Evolutionary conservation across 2,329 filamentous ascomycete genomes (phyloP), one percentile per base, ranked within the genome.

Genomic region (Pseudogymnoascus destructans): DNA sequence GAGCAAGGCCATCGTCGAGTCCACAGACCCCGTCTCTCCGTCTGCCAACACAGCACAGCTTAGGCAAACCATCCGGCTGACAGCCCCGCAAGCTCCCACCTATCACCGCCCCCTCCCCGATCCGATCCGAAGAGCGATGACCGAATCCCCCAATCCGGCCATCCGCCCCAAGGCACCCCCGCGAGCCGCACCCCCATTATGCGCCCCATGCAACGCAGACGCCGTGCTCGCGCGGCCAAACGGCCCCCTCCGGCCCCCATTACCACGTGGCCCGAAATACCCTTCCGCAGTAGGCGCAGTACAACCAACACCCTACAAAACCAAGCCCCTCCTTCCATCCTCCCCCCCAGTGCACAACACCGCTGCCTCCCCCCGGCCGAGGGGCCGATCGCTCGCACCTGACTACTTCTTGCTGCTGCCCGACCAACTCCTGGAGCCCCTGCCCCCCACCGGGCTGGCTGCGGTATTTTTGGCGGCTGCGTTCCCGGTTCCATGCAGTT

Each of bases 51-150:
- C 42, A 49, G 23, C 42, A 23, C 13, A 27, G 23, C 23, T 27
- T 49, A 27, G 42, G 42, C 42, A 49, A 49, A 27, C 42, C 42
- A 49, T 49, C 42, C 42, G 42, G 42, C 42, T 49, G 42, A 49
- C 42, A 27, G 8, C 38, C 42, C n/a, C 23, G 42, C 42, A 8
- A 10, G 19, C 23, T 15, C 42, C 42, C 42, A 49, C 42, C 42
- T 49, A 49, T 49, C 42, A 49, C 23, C 40, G 10, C 13, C 21
- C 17, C 19, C 38, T 42, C 17, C 19, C 19, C 38, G n/a, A 11
- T 6, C 19, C 40, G 40, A 46, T 25, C 21, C 42, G 23, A 49
- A 3, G 42, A 49, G 7, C 2, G 42, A 49, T 49, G 42, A 49
- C 21, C 42, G 42, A 49, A 5, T 49, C 27, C 23, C 42, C 23